A percentile compares a stretch with the other conserved stretches of the same genome.
These are phyloP conservation scores for Zygosaccharomyces bisporus DNA, from an alignment of 805 yeast species.

Conservation along the genomic window DNA sequence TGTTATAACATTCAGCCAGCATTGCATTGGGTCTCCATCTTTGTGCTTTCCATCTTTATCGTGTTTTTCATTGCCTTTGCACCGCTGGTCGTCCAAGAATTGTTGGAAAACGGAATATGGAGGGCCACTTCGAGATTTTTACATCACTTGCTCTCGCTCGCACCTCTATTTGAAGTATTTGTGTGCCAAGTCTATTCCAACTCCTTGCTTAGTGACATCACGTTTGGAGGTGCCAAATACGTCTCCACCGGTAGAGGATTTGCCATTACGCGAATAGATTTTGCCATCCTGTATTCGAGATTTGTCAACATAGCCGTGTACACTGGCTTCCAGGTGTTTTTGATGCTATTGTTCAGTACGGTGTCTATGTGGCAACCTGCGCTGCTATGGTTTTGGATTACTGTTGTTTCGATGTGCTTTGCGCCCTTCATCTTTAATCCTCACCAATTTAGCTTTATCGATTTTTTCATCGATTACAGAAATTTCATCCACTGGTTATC, in stretches of 20 bases:
- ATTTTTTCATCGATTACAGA: slow-evolving; percentile 66
- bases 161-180: slow-evolving; percentile 92
- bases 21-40: slow-evolving; percentile 84
- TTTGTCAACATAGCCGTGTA: slow-evolving; percentile 77
- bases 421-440: slow-evolving; percentile 78
- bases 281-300: slow-evolving; percentile 65
- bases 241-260: slow-evolving; percentile 93
- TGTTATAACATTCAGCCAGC: slow-evolving; percentile 85
- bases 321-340: slow-evolving; percentile 64
- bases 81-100: slow-evolving; percentile 82
- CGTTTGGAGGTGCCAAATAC: slow-evolving; percentile 89
- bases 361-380: slow-evolving; percentile 79
- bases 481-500: slow-evolving; percentile 70
- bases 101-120: slow-evolving; percentile 79
- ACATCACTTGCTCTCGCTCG: slow-evolving; percentile 74
- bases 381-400: slow-evolving; percentile 69
- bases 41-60: slow-evolving; percentile 83
- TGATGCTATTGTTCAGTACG: slow-evolving; percentile 72
- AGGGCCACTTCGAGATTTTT: slow-evolving; percentile 66
- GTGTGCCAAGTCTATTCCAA: slow-evolving; percentile 90
- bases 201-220: slow-evolving; percentile 67
- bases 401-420: slow-evolving; percentile 58
- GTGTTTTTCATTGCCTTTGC: slow-evolving; percentile 90
- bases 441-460: slow-evolving; percentile 65
- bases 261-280: slow-evolving; percentile 78